Evolutionary conservation across 129 eudicot species (phyloP).

Genomic region (Flaveria sonorensis): DNA sequence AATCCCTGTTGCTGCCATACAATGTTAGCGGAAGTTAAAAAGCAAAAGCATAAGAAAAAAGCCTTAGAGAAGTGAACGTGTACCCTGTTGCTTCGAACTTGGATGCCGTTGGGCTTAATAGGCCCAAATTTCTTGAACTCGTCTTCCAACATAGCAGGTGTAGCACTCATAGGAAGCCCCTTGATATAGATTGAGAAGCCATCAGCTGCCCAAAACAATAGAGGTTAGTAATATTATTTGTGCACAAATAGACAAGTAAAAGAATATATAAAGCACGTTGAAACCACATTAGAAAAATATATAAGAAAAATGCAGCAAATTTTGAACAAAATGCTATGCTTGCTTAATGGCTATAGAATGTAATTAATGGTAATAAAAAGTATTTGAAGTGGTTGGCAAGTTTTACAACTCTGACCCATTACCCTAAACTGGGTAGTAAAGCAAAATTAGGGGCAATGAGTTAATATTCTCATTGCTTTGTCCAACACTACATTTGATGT

Average conservation of each 20-base stretch:
- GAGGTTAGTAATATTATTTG: neutral
- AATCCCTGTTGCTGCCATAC: conserved; percentile 71
- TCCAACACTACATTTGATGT: neutral
- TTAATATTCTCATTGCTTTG: neutral
- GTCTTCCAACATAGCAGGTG: conserved; percentile 56
- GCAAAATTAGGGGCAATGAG: neutral
- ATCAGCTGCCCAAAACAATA: conserved; percentile 52
- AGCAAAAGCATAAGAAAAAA: neutral
- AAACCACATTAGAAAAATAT: neutral
- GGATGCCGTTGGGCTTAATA: conserved; percentile 81
- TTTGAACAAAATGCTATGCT: neutral
- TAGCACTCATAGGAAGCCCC: conserved; percentile 70
- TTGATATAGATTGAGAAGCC: conserved; percentile 68
- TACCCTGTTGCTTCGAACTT: conserved; percentile 84
- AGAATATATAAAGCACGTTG: neutral
- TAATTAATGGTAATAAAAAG: neutral
- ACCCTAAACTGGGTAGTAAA: neutral
- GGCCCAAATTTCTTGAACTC: conserved; percentile 77
- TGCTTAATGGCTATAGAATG: neutral
- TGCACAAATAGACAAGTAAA: neutral
- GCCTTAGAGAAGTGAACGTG: conserved; percentile 8
- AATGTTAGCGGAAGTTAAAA: conserved; percentile 26
- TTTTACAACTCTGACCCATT: neutral
- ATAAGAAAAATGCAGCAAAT: neutral
- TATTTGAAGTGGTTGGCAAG: too few relatives aligned